These are phyloP conservation scores for Pseudocercospora vitis DNA, from an alignment of 2,329 filamentous ascomycete species.

Conservation along the genomic window DNA sequence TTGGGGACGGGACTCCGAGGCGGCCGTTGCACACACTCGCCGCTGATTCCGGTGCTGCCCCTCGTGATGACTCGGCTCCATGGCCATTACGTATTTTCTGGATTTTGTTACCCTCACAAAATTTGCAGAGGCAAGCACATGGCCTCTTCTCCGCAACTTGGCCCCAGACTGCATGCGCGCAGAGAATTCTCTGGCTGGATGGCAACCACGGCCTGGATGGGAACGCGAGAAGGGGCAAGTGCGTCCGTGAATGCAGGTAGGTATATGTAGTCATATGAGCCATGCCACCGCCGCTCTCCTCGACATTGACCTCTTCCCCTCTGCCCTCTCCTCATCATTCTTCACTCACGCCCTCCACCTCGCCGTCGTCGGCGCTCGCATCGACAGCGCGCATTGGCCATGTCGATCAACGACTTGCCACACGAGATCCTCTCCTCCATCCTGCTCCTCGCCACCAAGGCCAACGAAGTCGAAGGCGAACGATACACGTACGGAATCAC, in stretches of 20 bases:
- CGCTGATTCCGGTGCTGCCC: slow-evolving; percentile 4
- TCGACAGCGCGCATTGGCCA: slow-evolving; percentile 7
- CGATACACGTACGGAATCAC: slow-evolving; percentile 55
- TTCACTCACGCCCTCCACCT: slow-evolving; percentile 20
- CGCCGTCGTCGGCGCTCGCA: slow-evolving; percentile 5
- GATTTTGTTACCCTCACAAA: slow-evolving; percentile 15
- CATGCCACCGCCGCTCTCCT: too few species aligned
- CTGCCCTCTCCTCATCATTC: too few species aligned
- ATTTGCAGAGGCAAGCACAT: slow-evolving; percentile 6
- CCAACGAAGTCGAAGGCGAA: slow-evolving; percentile 50
- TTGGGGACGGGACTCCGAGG: slow-evolving; percentile 1
- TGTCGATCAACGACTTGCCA: slow-evolving; percentile 50
- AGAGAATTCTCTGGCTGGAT: slow-evolving; percentile 12
- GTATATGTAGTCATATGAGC: not conserved
- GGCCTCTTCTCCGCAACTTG: slow-evolving; percentile 14
- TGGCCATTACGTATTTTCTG: slow-evolving; percentile 14
- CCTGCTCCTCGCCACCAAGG: slow-evolving; percentile 49
- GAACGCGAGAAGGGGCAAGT: not conserved
- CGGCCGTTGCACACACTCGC: not conserved
- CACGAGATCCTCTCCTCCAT: slow-evolving; percentile 55
- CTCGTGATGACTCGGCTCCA: slow-evolving; percentile 1
- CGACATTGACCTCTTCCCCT: too few species aligned
- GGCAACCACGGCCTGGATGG: not conserved
- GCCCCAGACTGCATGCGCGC: slow-evolving; percentile 7
- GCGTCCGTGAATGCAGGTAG: slow-evolving; percentile 7